Conservation (phyloP, 164 flowering plant species). For the Nymphaea colorata region DNA sequence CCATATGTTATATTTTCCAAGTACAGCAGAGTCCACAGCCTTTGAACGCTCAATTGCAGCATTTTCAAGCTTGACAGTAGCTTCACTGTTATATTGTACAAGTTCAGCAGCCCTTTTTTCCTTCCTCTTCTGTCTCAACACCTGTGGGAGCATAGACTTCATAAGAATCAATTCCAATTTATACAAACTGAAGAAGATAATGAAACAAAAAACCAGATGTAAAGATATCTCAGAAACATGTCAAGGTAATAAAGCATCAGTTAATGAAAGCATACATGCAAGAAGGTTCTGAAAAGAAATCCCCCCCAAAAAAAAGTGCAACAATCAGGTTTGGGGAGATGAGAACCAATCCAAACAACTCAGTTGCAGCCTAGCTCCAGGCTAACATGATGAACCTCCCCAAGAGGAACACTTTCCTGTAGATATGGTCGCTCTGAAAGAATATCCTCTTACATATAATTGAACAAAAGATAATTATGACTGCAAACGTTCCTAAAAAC, state of each 20-base stretch:
- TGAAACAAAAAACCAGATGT: not conserved
- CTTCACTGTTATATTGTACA: constrained; percentile 60
- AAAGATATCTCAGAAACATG: not conserved
- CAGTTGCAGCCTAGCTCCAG: not conserved
- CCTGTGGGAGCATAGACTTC: constrained; percentile 22
- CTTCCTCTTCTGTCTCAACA: constrained; percentile 70
- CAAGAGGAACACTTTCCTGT: not conserved
- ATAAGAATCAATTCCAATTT: too few species aligned
- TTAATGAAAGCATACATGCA: too few species aligned
- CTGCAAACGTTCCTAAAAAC: not conserved
- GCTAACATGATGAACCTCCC: not conserved
- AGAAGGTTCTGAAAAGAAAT: too few species aligned
- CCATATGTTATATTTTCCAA: constrained; percentile 96
- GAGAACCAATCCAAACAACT: not conserved
- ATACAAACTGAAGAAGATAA: not conserved
- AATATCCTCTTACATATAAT: not conserved
- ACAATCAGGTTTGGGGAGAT: not conserved
- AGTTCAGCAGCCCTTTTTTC: constrained; percentile 67
- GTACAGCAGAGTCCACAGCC: constrained; percentile 85
- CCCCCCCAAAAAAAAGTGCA: too few species aligned
- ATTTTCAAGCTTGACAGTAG: constrained; percentile 73
- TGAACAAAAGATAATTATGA: not conserved
- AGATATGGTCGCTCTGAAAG: not conserved
- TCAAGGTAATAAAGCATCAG: too few species aligned
- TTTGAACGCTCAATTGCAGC: constrained; percentile 93